phyloP scores from a whole-genome alignment of 805 yeast species.

The Ogataea chonburiensis region DNA sequence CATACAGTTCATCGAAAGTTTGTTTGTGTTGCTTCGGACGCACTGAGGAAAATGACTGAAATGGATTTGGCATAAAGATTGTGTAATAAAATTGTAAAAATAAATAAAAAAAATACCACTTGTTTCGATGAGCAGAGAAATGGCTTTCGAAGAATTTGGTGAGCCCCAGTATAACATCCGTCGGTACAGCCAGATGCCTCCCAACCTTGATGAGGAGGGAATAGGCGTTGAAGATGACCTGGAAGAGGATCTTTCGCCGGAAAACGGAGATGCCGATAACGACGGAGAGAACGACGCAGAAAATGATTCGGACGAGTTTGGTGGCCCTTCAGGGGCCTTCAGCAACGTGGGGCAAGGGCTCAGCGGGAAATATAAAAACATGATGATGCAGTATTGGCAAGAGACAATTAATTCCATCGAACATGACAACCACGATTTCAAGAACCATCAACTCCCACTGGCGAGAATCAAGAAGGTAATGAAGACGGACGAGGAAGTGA shows the following conservation, averaged over 20 bases:
- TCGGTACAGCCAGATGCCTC: conserved; percentile 15
- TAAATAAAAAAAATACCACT: conserved; percentile 4
- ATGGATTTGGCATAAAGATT: conserved; percentile 28
- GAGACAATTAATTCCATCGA: conserved; percentile 90
- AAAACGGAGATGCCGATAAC: conserved; percentile 29
- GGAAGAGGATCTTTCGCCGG: conserved; percentile 31
- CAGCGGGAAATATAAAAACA: conserved; percentile 73
- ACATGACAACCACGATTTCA: conserved; percentile 84
- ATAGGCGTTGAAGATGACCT: conserved; percentile 27
- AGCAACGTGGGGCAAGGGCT: conserved; percentile 92
- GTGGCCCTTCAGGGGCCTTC: conserved; percentile 38
- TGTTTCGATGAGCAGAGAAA: conserved; percentile 13
- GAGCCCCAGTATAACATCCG: conserved; percentile 16
- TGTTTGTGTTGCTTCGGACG: conserved; percentile 42
- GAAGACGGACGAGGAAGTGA: conserved; percentile 96
- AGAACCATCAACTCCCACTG: conserved; percentile 89
- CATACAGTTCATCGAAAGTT: conserved; percentile 79
- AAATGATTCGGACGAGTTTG: conserved; percentile 40
- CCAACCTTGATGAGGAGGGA: conserved; percentile 17
- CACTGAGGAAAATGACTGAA: conserved; percentile 32
- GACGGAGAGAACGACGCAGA: conserved; percentile 36
- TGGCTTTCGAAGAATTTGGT: conserved; percentile 20
- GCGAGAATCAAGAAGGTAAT: conserved; percentile 96
- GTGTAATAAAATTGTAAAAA: conserved; percentile 1
- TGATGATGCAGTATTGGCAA: conserved; percentile 98